Evolutionary conservation across 352 stramenopile genomes (phyloP), one percentile per base, ranked within the genome.

Genomic region (Globisporangium nunn): DNA sequence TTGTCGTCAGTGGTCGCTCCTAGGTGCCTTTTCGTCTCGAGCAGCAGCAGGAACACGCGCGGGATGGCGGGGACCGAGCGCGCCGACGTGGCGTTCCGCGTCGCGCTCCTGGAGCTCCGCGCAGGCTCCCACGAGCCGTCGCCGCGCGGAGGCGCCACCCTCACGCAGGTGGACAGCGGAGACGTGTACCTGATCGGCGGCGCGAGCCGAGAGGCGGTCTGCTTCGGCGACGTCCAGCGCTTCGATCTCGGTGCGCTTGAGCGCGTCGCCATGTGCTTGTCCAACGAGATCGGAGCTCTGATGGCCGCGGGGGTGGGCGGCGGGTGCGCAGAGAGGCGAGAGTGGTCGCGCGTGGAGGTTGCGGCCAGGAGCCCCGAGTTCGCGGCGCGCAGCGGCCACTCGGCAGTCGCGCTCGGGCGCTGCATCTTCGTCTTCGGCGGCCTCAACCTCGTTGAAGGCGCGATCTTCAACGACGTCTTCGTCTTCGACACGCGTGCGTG

Each of bases 101-200:
- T 71, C 17, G 31, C 37, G 2, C 8, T 23, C 14, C 17, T 71
- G 3, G 35, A n/a, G 18, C 50, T 61, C 12, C 45, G 43, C 5
- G 43, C 39, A 4, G 51, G 50, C 29, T 67, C 59, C 2, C 15
- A 62, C 8, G 29, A 52, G 18, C 76, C 76, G 2, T 40, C 58
- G 6, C 51, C 63, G 12, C 70, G 77, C 2, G 77, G 77, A 48
- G 77, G 77, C 29, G 71, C 77, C 6, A 79, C 77, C n/a, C 58
- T 87, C 45, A 81, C 72, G 14, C 72, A 81, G 72, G 51, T 61
- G 8, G 60, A 60, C 7, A 60, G 56, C 44, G 71, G 64, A 2
- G 50, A 48, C 0, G 52, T 91, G 0, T 91, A 85, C 54, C 67
- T 91, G 28, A 81, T 91, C 37, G 78, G 78, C 7, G 78, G 78